These are phyloP conservation scores for Fusarium sp. DNA, from an alignment of 2,329 filamentous ascomycete species.

Conservation along the genomic window DNA sequence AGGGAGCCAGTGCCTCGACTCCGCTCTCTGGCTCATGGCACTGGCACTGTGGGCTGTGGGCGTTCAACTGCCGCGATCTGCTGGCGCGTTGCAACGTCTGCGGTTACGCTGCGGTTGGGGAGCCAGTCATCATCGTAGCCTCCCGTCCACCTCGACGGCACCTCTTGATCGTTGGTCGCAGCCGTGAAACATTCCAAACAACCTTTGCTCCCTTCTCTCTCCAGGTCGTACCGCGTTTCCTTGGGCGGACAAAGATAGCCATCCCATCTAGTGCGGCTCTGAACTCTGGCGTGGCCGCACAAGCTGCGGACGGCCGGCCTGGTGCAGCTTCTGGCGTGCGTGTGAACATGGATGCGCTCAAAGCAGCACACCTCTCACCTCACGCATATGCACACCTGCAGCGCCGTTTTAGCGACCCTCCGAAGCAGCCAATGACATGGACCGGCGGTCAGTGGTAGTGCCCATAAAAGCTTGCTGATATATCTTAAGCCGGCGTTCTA, in stretches of 20 bases:
- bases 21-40: conserved; percentile 37
- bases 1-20: conserved; percentile 33
- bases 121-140: conserved; percentile 30
- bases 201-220: conserved; percentile 11
- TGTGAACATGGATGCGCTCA: conserved; percentile 35
- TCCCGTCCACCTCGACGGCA: conserved; percentile 13
- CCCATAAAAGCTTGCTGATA: conserved; percentile 39
- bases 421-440: conserved; percentile 33
- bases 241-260: background rate
- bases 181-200: conserved; percentile 26
- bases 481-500: conserved; percentile 42
- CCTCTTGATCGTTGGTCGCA: conserved; percentile 5
- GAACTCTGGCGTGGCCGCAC: conserved; percentile 25
- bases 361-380: conserved; percentile 23
- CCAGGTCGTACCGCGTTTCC: background rate
- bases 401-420: conserved; percentile 44
- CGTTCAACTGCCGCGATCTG: conserved; percentile 45
- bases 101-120: conserved; percentile 38
- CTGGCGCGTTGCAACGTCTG: conserved; percentile 40
- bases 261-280: conserved; percentile 24
- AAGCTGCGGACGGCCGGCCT: conserved; percentile 24
- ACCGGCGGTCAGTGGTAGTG: conserved; percentile 21
- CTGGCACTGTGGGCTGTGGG: conserved; percentile 41
- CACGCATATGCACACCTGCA: conserved; percentile 44
- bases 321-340: conserved; percentile 30